Evolutionary conservation across 768 basidiomycete species (phyloP), one percentile per base, ranked within the genome.

Genomic region (Phlegmacium glaucopus): DNA sequence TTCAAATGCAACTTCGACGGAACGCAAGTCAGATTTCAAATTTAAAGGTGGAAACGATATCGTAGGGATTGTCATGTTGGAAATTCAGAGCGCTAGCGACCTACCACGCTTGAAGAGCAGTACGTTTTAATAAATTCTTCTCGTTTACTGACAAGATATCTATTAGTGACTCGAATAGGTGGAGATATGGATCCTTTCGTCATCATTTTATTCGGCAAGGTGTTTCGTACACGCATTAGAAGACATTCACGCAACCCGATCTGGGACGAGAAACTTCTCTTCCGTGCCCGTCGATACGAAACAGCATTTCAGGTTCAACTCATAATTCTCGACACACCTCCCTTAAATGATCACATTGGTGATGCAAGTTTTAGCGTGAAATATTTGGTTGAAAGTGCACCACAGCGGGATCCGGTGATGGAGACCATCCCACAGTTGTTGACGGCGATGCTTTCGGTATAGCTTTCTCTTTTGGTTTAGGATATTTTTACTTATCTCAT

Each of bases 141-240:
- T 12, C 39, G 38, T 13, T 16, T 17, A 41, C 40, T 47, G 44
- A 18, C 37, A 2, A 26, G 15, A 34, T 29, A 16, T 25, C 42
- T 18, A 25, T 8, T 47, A 90, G 89, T 91, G 82, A 91, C 85
- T 1, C 81, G 87, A 0, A 89, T 81, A 0, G 90, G 88, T 0
- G 94, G 85, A 79, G 94, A 98, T 62, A 96, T 97, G 94, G 94
- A 97, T 58, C 94, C 94, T 0, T 98, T 97, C 60, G 89, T 91
- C 17, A 93, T 99, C 51, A 79, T 94, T 53, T 92, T 91, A 3
- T 98, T 99, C 53, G 91, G 94, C 26, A 94, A 94, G 72, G 90
- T 97, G 4, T 97, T 98, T 70, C 78, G 94, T 2, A 97, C 94
- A 0, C 84, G 89, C 27, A 83, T 93, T 22, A 83, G 93, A 45